Evolutionary conservation across 148 eudicot species (phyloP).

Genomic region (Talinum fruticosum): DNA sequence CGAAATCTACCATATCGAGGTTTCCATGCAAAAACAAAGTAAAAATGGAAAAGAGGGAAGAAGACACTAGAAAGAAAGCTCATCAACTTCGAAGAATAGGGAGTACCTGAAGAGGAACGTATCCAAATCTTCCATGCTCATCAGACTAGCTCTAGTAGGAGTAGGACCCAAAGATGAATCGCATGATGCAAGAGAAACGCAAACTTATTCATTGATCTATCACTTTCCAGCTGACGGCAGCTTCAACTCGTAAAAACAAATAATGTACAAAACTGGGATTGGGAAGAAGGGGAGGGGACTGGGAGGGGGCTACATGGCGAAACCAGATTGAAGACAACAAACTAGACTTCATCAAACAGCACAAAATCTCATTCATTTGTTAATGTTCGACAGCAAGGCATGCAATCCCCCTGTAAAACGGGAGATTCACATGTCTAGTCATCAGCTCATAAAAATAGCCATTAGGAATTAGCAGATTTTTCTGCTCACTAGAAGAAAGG

Average conservation of each 20-base stretch:
- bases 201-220: too few relatives aligned
- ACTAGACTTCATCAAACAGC: constrained; percentile 14
- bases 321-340: constrained; percentile 1
- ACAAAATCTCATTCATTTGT: constrained; percentile 20
- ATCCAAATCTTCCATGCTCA: constrained; percentile 1
- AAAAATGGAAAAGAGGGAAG: too few relatives aligned
- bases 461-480: constrained; percentile 11
- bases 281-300: too few relatives aligned
- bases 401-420: background rate
- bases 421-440: constrained; percentile 9
- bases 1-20: too few relatives aligned
- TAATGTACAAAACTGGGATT: too few relatives aligned
- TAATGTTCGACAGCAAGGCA: constrained; percentile 9
- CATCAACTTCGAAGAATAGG: constrained; percentile 24
- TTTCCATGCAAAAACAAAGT: too few relatives aligned
- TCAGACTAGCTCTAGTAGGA: too few relatives aligned
- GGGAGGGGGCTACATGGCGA: background rate
- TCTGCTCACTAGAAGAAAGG: constrained; percentile 14
- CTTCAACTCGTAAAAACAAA: too few relatives aligned
- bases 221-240: too few relatives aligned
- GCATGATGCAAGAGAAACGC: too few relatives aligned
- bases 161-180: too few relatives aligned
- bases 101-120: constrained; percentile 26
- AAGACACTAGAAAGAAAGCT: too few relatives aligned
- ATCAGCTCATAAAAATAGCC: constrained; percentile 22